Base-by-base conservation (phyloP, 306 rosid species). In the Parietaria judaica region DNA sequence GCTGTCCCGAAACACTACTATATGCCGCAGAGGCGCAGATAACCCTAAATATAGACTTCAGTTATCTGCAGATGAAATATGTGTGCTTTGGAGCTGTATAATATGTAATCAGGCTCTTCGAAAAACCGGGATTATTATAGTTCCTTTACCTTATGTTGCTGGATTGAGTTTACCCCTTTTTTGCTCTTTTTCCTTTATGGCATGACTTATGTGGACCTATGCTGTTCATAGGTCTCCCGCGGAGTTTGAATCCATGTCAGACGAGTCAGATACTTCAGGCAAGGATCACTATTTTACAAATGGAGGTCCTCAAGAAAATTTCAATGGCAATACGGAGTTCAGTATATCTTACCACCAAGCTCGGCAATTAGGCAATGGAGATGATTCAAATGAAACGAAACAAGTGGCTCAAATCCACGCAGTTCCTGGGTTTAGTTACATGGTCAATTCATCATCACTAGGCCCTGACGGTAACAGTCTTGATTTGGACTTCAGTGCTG, bases 171-270 rank as follows among this genome's bases (percentile, higher is more conserved):
- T 6, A 39, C 31, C 52, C 17, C 52, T 14, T 68, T 14, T 49
- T 8, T 51, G 4, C 54, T 3, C 39, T 31, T 53, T 53, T 9
- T 54, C 54, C 64, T 64, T 67, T 35, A 50, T 45, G 67, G 49
- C 72, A 44, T 53, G 72, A 64, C 31, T 68, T 64, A 64, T 59
- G 15, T 65, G 31, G 55, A 78, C 67, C 51, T 75, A 78, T 53
- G 49, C 72, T 38, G 16, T 66, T 55, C 53, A 49, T 66, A 92
- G 99, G 99, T 80, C 88, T 67, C 94, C 87, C 3, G 96, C 68
- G 56, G 94, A 78, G 58, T 79, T 84, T 46, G 83, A 78, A 68
- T 86, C 99, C 15, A 54, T 72, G 16, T 88, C 87, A 1, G 94
- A 74, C 48, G 89, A 75, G 66, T 79, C 82, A 6, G 90, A 77